Conservation (phyloP, 495 filamentous ascomycete genomes). For the Stereocaulon alpinum region DNA sequence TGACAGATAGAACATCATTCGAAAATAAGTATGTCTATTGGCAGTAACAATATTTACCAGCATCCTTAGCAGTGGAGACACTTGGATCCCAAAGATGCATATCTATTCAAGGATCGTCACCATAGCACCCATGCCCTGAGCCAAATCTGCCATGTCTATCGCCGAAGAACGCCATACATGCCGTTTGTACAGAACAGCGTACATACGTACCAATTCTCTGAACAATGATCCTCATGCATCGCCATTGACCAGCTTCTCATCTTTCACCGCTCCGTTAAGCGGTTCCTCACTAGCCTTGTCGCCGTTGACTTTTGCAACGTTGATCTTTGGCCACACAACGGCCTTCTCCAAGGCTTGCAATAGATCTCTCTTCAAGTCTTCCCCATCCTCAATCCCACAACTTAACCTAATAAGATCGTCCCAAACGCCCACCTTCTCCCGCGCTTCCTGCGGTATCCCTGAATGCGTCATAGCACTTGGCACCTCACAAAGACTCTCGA, state of each 20-base stretch:
- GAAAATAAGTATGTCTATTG: too few relatives aligned
- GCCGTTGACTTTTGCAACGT: slow-evolving; percentile 10
- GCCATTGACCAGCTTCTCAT: neutral
- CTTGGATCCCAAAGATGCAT: too few relatives aligned
- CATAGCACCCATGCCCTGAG: too few relatives aligned
- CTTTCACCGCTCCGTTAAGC: neutral
- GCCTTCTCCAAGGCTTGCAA: slow-evolving; percentile 72
- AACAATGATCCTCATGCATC: too few relatives aligned
- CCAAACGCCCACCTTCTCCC: slow-evolving; percentile 88
- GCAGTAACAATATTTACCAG: too few relatives aligned
- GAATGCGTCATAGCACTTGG: slow-evolving; percentile 93
- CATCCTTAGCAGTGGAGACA: too few relatives aligned
- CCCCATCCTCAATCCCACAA: slow-evolving; percentile 86
- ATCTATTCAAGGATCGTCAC: too few relatives aligned
- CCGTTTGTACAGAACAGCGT: too few relatives aligned
- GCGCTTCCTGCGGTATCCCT: slow-evolving; percentile 80
- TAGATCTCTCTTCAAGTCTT: slow-evolving; percentile 77
- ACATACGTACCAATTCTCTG: too few relatives aligned
- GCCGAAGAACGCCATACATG: too few relatives aligned
- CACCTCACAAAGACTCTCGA: slow-evolving; percentile 86
- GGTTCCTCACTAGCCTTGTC: slow-evolving; percentile 16
- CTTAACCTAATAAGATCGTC: slow-evolving; percentile 93
- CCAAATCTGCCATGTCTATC: too few relatives aligned
- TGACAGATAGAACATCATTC: too few relatives aligned
- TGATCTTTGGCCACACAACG: slow-evolving; percentile 41